These are phyloP conservation scores for Eustoma russellianum DNA, from an alignment of 257 asterid genomes.

Conservation along the genomic window DNA sequence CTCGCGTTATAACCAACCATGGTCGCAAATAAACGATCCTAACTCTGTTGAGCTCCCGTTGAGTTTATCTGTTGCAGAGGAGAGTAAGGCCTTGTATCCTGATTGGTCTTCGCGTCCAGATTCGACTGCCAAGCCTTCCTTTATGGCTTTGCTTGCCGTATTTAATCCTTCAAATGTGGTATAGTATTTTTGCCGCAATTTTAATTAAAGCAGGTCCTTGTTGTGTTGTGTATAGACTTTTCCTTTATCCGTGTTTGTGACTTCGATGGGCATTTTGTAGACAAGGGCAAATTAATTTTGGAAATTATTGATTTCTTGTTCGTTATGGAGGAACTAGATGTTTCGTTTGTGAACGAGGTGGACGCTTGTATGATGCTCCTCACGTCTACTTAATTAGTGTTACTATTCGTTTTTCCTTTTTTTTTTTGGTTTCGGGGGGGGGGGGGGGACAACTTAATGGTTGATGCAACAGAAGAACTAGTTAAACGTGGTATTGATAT, in stretches of 20 bases:
- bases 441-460: no score
- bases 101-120: slow-evolving; percentile 13
- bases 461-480: no score
- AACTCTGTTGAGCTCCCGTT: neutral
- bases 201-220: neutral
- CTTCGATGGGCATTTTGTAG: neutral
- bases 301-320: no score
- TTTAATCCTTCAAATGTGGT: slow-evolving; percentile 18
- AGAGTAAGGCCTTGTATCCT: slow-evolving; percentile 7
- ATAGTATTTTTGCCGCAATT: neutral
- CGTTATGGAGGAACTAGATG: no score
- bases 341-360: no score
- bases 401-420: no score
- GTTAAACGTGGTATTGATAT: no score
- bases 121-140: slow-evolving; percentile 4
- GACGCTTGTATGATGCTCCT: no score
- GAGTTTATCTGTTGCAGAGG: slow-evolving; percentile 7
- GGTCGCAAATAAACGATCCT: slow-evolving; percentile 14
- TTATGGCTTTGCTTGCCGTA: slow-evolving; percentile 4
- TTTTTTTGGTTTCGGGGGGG: no score
- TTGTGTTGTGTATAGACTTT: no score
- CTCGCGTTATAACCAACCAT: slow-evolving; percentile 24
- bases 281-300: neutral
- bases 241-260: neutral
- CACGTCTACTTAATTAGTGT: no score